Base-by-base conservation (phyloP, 352 stramenopile genomes). In the Globisporangium canariense region DNA sequence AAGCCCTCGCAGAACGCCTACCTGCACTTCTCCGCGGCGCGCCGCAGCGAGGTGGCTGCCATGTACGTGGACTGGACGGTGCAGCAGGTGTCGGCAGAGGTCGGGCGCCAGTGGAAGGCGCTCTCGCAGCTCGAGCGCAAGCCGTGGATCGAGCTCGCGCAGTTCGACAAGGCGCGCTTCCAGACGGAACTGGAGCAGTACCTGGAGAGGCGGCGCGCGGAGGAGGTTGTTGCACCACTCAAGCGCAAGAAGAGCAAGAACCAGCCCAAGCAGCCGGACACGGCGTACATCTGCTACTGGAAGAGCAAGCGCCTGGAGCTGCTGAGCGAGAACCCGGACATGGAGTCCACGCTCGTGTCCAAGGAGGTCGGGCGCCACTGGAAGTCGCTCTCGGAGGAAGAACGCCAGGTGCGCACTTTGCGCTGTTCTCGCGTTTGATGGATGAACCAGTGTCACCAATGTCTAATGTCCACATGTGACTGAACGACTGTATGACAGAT, bases 271-370 rank as follows among this genome's bases (percentile, higher is more conserved):
- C 78, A 79, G 43, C 78, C 78, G 4, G 78, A 89, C 53, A 86
- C 80, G 16, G 76, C 80, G 3, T 89, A 89, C 53, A 88, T 82
- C 54, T 89, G 73, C 64, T 89, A 85, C 58, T 89, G 76, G 76
- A 84, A 81, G 57, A 74, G 70, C 40, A 73, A 65, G 38, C 70
- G 80, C 4, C 65, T 60, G 22, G 65, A 78, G 18, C 68, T 89
- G n/a, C 46, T 89, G 30, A 67, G 61, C 50, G 65, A 71, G 13
- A 73, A 79, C 40, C 78, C 80, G 14, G 60, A 70, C 2, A 70
- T 89, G 54, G 55, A 73, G 28, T 68, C 74, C 6, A 63, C 69
- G 5, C 62, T 76, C 2, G 77, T 89, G 2, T 88, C 80, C 28
- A 78, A 70, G 18, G 73, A 84, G 60, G 75, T 89, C 32, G 80